Conservation (phyloP, 805 yeast species). For the Saccharomyces kudriavzevii region DNA sequence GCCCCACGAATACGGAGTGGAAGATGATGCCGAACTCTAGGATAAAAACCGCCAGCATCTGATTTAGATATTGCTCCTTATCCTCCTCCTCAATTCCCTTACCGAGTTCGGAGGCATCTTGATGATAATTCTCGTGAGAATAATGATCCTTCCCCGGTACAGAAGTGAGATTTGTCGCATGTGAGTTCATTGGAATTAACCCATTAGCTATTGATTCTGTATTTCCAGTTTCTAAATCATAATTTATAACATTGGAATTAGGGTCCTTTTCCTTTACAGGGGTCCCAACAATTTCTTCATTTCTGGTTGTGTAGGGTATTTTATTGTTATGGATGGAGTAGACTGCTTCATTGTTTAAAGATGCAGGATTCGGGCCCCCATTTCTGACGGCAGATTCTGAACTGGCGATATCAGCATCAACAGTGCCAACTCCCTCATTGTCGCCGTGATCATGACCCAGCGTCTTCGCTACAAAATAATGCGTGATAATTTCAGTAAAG, state of each 20-base stretch:
- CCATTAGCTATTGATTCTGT: neutral
- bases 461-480: slow-evolving; percentile 34
- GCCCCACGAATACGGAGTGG: slow-evolving; percentile 77
- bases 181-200: neutral
- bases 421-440: neutral
- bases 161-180: neutral
- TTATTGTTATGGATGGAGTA: neutral
- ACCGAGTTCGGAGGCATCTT: slow-evolving; percentile 7
- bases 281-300: neutral
- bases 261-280: neutral
- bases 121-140: slow-evolving; percentile 8
- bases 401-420: neutral
- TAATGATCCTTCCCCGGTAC: slow-evolving; percentile 10
- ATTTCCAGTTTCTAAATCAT: neutral
- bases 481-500: slow-evolving; percentile 41
- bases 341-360: neutral
- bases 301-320: neutral
- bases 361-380: neutral
- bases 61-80: slow-evolving; percentile 46
- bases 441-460: slow-evolving; percentile 14
- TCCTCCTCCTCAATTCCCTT: slow-evolving; percentile 9
- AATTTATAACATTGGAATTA: neutral
- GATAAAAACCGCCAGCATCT: slow-evolving; percentile 46
- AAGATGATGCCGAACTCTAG: slow-evolving; percentile 74
- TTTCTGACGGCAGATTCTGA: neutral